Conservation (phyloP, 257 asterid genomes). For the Rhazya stricta region DNA sequence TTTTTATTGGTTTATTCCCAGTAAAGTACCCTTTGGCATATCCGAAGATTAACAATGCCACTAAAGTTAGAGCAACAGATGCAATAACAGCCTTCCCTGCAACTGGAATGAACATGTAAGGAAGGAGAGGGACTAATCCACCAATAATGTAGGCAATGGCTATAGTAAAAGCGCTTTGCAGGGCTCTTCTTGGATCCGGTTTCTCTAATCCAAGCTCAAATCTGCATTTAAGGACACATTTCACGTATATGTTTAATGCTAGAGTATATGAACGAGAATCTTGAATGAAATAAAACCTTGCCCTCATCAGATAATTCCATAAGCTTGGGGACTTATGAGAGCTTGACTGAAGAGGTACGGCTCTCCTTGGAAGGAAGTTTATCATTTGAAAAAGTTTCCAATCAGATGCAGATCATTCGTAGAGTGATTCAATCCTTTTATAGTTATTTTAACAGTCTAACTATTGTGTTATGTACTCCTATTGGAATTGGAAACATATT, state of each 20-base stretch:
- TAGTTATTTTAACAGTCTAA: too few relatives aligned
- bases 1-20: conserved; percentile 57
- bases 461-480: too few relatives aligned
- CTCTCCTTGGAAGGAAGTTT: too few relatives aligned
- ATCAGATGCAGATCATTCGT: too few relatives aligned
- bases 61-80: conserved; percentile 52
- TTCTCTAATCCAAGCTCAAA: conserved; percentile 94
- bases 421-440: too few relatives aligned
- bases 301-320: not conserved
- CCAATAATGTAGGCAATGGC: conserved; percentile 75
- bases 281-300: not conserved
- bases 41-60: conserved; percentile 74
- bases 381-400: too few relatives aligned
- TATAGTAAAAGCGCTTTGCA: conserved; percentile 80
- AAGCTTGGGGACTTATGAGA: not conserved
- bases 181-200: conserved; percentile 86
- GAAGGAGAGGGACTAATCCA: conserved; percentile 78
- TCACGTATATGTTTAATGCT: not conserved
- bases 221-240: conserved; percentile 32
- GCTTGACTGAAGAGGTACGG: too few relatives aligned
- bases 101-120: conserved; percentile 61
- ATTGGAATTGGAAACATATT: too few relatives aligned
- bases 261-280: not conserved
- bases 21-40: conserved; percentile 82
- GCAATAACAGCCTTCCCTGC: conserved; percentile 65